phyloP scores from a whole-genome alignment of 495 filamentous ascomycete species.

The Aspergillus hancockii region DNA sequence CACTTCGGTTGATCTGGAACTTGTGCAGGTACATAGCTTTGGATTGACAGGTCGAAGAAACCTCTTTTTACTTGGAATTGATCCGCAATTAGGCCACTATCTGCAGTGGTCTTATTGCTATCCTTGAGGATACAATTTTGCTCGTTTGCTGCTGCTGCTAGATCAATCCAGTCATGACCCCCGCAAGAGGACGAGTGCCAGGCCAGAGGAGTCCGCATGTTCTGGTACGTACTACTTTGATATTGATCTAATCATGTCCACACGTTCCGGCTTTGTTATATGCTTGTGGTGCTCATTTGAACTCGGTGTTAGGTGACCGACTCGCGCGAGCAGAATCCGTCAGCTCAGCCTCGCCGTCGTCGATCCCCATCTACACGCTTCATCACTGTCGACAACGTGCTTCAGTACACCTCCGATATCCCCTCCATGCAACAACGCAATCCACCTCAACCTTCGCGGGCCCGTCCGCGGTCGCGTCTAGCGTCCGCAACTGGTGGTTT shows the following conservation, averaged over 20 bases:
- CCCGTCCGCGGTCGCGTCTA: conserved; percentile 48
- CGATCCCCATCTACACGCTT: conserved; percentile 66
- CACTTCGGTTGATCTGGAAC: no score
- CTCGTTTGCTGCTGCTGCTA: background rate
- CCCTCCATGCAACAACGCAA: conserved; percentile 89
- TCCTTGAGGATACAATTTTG: background rate
- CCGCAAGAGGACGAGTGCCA: conserved; percentile 38
- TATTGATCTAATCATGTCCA: conserved; percentile 1
- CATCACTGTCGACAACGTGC: conserved; percentile 93
- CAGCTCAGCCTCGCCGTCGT: conserved; percentile 35
- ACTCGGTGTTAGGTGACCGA: conserved; percentile 56
- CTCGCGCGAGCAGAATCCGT: conserved; percentile 52
- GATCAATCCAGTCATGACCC: conserved; percentile 29
- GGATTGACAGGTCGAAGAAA: no score
- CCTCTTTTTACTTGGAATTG: no score
- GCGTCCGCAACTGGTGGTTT: conserved; percentile 38
- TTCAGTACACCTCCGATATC: conserved; percentile 92
- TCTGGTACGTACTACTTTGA: conserved; percentile 40
- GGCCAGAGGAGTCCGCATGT: conserved; percentile 57
- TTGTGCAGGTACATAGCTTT: no score
- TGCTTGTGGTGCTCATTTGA: conserved; percentile 1
- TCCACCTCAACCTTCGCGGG: conserved; percentile 60
- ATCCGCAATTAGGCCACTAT: background rate
- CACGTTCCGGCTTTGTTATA: conserved; percentile 6
- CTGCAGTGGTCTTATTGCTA: background rate